These are phyloP conservation scores for Sistotremastrum niveocremeum DNA, from an alignment of 768 basidiomycete genomes.

Conservation along the genomic window DNA sequence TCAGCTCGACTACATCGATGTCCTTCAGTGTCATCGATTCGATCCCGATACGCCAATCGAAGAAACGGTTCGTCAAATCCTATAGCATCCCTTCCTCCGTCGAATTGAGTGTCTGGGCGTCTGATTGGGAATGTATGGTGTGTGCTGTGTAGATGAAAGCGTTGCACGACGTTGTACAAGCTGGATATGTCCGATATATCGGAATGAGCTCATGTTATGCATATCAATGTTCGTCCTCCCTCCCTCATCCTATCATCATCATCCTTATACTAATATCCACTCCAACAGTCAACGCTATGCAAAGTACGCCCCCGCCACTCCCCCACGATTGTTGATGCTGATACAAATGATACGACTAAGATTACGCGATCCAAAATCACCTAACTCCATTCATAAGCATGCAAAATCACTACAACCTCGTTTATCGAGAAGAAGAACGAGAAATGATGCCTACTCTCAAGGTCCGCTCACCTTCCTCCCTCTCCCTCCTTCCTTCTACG, in stretches of 20 bases:
- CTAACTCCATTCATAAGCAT: slow-evolving; percentile 9
- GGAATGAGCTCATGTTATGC: slow-evolving; percentile 27
- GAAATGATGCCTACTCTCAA: slow-evolving; percentile 10
- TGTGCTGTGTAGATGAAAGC: slow-evolving; percentile 28
- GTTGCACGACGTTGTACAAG: slow-evolving; percentile 25
- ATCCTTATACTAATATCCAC: slow-evolving; percentile 6
- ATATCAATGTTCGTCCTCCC: slow-evolving; percentile 9
- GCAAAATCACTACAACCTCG: slow-evolving; percentile 10
- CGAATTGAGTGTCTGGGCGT: not conserved
- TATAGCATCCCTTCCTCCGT: not conserved
- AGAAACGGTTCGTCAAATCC: slow-evolving; percentile 26
- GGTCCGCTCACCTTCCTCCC: not conserved
- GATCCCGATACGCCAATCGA: slow-evolving; percentile 38
- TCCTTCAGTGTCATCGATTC: slow-evolving; percentile 32
- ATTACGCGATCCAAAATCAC: slow-evolving; percentile 7
- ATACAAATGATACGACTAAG: not conserved
- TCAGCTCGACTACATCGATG: slow-evolving; percentile 27
- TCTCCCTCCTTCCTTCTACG: not conserved
- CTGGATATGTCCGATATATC: slow-evolving; percentile 24
- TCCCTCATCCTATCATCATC: slow-evolving; percentile 3
- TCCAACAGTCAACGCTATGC: slow-evolving; percentile 7
- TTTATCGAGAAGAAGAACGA: slow-evolving; percentile 13
- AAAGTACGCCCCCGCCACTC: slow-evolving; percentile 2
- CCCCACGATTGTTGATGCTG: not conserved
- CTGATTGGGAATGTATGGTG: not conserved